These are phyloP conservation scores for Xylariaceae sp. DNA, from an alignment of 2,329 filamentous ascomycete species.

Conservation along the genomic window DNA sequence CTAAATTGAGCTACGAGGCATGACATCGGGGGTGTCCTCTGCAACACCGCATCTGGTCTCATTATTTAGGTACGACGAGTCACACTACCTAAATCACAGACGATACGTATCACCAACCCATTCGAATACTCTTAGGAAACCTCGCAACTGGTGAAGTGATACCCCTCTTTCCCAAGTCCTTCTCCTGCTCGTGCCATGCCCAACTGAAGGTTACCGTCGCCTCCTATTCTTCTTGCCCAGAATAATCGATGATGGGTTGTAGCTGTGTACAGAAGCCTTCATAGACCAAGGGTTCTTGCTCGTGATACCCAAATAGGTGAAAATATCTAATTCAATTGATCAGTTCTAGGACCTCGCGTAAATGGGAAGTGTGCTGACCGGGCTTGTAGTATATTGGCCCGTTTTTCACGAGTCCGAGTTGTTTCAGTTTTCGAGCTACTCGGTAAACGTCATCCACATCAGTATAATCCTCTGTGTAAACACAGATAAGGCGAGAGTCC, in stretches of 20 bases:
- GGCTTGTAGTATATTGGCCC: slow-evolving; percentile 70
- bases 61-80: slow-evolving; percentile 1
- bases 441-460: slow-evolving; percentile 63
- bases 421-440: slow-evolving; percentile 58
- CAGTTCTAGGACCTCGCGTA: not conserved
- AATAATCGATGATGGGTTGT: slow-evolving; percentile 41
- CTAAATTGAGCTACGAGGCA: not conserved
- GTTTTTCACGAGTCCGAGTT: slow-evolving; percentile 54
- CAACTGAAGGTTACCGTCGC: no score
- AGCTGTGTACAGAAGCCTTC: slow-evolving; percentile 53
- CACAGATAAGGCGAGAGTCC: slow-evolving; percentile 58
- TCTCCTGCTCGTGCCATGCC: slow-evolving; percentile 7
- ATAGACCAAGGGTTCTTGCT: slow-evolving; percentile 58
- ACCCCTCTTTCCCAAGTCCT: not conserved
- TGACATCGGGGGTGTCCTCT: not conserved
- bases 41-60: not conserved
- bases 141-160: not conserved
- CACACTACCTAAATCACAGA: slow-evolving; percentile 8
- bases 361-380: slow-evolving; percentile 41
- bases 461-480: slow-evolving; percentile 72
- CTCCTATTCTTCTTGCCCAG: slow-evolving; percentile 23
- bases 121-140: not conserved
- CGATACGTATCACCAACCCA: slow-evolving; percentile 19
- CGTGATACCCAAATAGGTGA: slow-evolving; percentile 60
- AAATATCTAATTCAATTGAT: slow-evolving; percentile 50